Evolutionary conservation across 108 stramenopile species (phyloP), one percentile per base, ranked within the genome.

Genomic region (Skeletonema costatum): DNA sequence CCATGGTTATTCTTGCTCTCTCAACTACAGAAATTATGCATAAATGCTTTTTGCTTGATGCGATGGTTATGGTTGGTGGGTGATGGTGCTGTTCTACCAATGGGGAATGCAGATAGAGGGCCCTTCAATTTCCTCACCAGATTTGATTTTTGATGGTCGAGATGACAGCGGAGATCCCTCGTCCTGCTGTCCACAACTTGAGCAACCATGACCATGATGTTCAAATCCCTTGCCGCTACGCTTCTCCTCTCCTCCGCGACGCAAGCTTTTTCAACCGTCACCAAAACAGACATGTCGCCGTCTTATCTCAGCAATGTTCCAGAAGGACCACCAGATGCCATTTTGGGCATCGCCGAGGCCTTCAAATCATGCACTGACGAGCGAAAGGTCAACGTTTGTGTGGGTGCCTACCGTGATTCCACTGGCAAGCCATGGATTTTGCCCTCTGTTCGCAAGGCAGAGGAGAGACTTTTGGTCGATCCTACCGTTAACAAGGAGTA

Each of bases 311-410:
- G 76, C 32, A 75, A 70, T 38, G 82, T 99, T 53, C 95, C 93
- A 38, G 75, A 86, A 73, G 99, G 96, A 32, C 95, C 98, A 8
- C 92, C 99, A 16, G 99, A 99, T 78, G 92, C 97, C 69, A 99
- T 99, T 77, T 85, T 99, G 9, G 99, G 99, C 31, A 91, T 98
- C 59, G 95, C 91, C 25, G 98, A 98, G 65, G 93, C 95, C 41
- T 99, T 94, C 86, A 94, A 97, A 41, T 89, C 86, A 44, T 96
- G 93, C 77, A 77, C 86, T 5, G 91, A 94, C 74, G 75, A 81
- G 10, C 68, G 76, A 44, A 98, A 98, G 76, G 94, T 97, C 60
- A 97, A 96, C 82, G 87, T 98, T 14, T 95, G 97, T 73, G 95
- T 98, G 16, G 97, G 98, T 30, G 98, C 98, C 33, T 98, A 97